Evolutionary conservation across 2,329 filamentous ascomycete species (phyloP).

Genomic region (Diaporthe amygdali): DNA sequence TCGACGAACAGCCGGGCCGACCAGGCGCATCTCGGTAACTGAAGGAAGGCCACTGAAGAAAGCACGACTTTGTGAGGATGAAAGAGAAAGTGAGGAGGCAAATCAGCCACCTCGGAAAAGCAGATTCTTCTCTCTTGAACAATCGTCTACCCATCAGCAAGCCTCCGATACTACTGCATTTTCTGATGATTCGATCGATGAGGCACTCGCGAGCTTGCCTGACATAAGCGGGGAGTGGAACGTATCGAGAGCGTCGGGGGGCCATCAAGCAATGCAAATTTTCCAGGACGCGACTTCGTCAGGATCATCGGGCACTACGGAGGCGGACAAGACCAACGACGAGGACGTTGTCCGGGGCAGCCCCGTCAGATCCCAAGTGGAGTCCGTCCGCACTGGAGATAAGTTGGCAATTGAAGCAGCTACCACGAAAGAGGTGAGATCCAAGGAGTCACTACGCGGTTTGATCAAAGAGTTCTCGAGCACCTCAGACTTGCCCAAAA

Average conservation of each 20-base stretch:
- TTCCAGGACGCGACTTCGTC: conserved; percentile 44
- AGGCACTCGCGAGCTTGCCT: conserved; percentile 55
- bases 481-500: conserved; percentile 26
- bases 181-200: conserved; percentile 64
- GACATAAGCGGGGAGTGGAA: conserved; percentile 55
- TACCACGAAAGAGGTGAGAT: background rate
- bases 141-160: conserved; percentile 33
- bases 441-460: conserved; percentile 31
- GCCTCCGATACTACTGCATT: conserved; percentile 51
- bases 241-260: conserved; percentile 40
- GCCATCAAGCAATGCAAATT: conserved; percentile 48
- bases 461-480: conserved; percentile 35
- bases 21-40: conserved; percentile 23
- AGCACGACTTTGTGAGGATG: conserved; percentile 57
- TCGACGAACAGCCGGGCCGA: conserved; percentile 33
- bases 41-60: conserved; percentile 58
- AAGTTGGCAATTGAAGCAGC: background rate
- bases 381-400: conserved; percentile 12
- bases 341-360: conserved; percentile 13
- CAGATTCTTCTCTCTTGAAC: conserved; percentile 55
- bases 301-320: background rate
- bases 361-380: conserved; percentile 28
- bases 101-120: conserved; percentile 49
- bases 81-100: conserved; percentile 32
- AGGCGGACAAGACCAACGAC: background rate